A percentile compares a stretch with the other conserved stretches of the same genome.
Evolutionary conservation across 2,329 filamentous ascomycete genomes (phyloP).

Genomic region (Pleoardoris graminearum): DNA sequence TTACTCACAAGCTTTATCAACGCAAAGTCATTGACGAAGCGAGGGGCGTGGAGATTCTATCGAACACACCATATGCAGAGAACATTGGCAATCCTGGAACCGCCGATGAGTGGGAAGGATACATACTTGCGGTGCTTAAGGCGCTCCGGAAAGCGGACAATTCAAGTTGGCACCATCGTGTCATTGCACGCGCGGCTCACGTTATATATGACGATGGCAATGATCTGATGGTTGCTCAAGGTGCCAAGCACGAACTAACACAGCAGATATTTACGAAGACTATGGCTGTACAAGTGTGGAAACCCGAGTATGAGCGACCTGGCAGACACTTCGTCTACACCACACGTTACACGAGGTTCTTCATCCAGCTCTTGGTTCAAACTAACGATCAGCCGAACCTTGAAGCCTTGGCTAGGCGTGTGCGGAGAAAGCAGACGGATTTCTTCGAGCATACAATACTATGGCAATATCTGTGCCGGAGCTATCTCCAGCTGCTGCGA

Average conservation of each 20-base stretch:
- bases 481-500: slow-evolving; percentile 64
- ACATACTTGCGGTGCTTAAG: slow-evolving; percentile 65
- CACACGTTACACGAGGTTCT: slow-evolving; percentile 80
- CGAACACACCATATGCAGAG: slow-evolving; percentile 57
- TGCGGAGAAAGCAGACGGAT: slow-evolving; percentile 80
- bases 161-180: slow-evolving; percentile 92
- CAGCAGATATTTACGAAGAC: slow-evolving; percentile 90
- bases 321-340: slow-evolving; percentile 93
- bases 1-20: slow-evolving; percentile 78
- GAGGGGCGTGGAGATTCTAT: slow-evolving; percentile 55
- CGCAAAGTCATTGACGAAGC: slow-evolving; percentile 49
- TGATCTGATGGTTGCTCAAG: slow-evolving; percentile 57
- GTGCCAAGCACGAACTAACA: slow-evolving; percentile 77
- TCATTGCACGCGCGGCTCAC: slow-evolving; percentile 73
- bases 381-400: slow-evolving; percentile 75
- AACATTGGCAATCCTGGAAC: slow-evolving; percentile 55
- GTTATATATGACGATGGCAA: slow-evolving; percentile 62
- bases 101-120: slow-evolving; percentile 60
- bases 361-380: slow-evolving; percentile 73
- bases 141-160: slow-evolving; percentile 73
- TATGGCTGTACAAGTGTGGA: slow-evolving; percentile 94
- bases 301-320: slow-evolving; percentile 81
- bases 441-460: slow-evolving; percentile 65
- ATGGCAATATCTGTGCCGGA: slow-evolving; percentile 64
- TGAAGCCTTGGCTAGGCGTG: slow-evolving; percentile 75